Conservation (phyloP, 192 early-diverging fungal species). For the Coemansia sp. region DNA sequence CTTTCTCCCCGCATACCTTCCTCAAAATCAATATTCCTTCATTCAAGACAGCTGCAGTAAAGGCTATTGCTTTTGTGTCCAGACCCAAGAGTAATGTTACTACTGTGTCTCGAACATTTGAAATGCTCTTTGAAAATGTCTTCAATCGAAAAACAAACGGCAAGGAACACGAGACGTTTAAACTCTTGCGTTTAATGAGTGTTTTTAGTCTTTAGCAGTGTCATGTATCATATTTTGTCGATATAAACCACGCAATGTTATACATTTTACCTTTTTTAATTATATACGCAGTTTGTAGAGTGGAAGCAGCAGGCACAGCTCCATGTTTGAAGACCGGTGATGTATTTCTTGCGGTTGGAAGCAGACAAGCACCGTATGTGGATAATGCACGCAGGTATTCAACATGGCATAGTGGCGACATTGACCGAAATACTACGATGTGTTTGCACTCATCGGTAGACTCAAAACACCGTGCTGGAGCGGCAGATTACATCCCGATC, state of each 20-base stretch:
- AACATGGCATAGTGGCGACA: background rate
- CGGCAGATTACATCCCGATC: background rate
- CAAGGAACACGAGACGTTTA: too few relatives aligned
- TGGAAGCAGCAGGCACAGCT: background rate
- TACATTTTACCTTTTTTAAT: background rate
- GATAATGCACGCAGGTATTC: background rate
- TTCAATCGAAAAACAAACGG: too few relatives aligned
- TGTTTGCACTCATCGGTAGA: background rate
- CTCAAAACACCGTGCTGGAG: background rate
- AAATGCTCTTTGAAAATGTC: background rate
- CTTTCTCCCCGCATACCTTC: background rate
- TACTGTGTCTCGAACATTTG: background rate
- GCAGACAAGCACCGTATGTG: background rate
- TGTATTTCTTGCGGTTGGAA: background rate
- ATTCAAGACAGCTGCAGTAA: conserved; percentile 6
- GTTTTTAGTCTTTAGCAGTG: background rate
- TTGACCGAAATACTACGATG: background rate
- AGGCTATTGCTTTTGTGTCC: background rate
- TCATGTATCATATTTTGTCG: background rate
- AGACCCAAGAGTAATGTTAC: background rate
- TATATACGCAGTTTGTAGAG: background rate
- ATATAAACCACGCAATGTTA: background rate
- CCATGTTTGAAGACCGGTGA: background rate
- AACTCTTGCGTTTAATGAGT: background rate
- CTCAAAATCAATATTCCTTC: background rate